These are phyloP conservation scores for Harringtonia aguacate DNA, from an alignment of 2,329 filamentous ascomycete species.

Conservation along the genomic window DNA sequence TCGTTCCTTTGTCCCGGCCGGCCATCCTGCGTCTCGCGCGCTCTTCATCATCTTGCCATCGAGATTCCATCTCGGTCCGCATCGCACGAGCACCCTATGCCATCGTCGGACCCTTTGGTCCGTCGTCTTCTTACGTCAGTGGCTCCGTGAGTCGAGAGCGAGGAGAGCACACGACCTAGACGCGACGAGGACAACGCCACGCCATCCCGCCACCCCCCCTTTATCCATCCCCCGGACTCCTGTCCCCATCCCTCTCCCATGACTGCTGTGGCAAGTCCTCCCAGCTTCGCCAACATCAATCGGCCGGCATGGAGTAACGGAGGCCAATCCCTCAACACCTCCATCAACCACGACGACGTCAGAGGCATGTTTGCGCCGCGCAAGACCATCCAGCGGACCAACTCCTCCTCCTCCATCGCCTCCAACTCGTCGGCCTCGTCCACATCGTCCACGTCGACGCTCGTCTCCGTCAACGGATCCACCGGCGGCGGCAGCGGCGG, in stretches of 20 bases:
- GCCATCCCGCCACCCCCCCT: background rate
- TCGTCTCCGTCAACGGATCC: slow-evolving; percentile 46
- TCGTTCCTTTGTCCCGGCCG: background rate
- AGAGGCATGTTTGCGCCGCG: slow-evolving; percentile 83
- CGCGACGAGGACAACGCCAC: background rate
- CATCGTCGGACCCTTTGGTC: slow-evolving; percentile 1
- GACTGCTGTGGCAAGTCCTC: slow-evolving; percentile 58
- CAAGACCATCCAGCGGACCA: slow-evolving; percentile 76
- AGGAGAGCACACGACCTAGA: slow-evolving; percentile 2
- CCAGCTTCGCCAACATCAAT: slow-evolving; percentile 52
- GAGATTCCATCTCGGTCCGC: background rate
- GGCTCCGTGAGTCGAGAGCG: slow-evolving; percentile 3
- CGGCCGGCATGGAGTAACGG: slow-evolving; percentile 56
- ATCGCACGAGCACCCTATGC: slow-evolving; percentile 1
- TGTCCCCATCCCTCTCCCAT: slow-evolving; percentile 24
- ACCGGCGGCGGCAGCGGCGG: slow-evolving; percentile 43
- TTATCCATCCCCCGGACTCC: background rate
- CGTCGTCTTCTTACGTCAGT: slow-evolving; percentile 1
- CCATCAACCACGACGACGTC: slow-evolving; percentile 75
- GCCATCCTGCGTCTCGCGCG: background rate
- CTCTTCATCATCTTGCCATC: background rate
- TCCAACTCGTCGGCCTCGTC: slow-evolving; percentile 50
- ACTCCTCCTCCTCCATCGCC: slow-evolving; percentile 82
- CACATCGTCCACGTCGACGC: slow-evolving; percentile 50
- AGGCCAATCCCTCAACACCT: slow-evolving; percentile 36